A percentile compares a stretch with the other conserved stretches of the same genome.
Conservation (phyloP, 371 early-diverging fungal species). For the Funneliformis caledonium region DNA sequence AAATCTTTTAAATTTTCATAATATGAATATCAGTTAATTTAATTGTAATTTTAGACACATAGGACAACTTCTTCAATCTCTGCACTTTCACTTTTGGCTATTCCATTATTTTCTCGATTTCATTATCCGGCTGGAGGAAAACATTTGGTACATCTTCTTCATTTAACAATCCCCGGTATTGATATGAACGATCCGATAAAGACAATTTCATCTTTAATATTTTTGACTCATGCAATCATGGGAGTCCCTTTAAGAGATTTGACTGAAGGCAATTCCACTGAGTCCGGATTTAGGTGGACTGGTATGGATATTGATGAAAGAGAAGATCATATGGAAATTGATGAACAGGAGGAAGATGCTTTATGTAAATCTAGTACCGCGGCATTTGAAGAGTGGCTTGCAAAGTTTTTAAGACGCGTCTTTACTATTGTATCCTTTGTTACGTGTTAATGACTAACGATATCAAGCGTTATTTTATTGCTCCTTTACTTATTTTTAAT, state of each 20-base stretch:
- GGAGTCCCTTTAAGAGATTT: constrained; percentile 70
- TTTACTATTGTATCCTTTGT: constrained; percentile 66
- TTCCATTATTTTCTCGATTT: constrained; percentile 71
- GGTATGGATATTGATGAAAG: constrained; percentile 57
- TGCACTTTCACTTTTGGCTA: constrained; percentile 66
- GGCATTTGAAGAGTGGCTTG: constrained; percentile 87
- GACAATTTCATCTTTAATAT: constrained; percentile 73
- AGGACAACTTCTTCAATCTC: constrained; percentile 82
- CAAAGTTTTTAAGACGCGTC: constrained; percentile 77
- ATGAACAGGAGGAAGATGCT: constrained; percentile 66
- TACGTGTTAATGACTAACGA: background rate
- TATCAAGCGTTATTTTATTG: background rate
- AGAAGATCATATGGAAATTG: constrained; percentile 51
- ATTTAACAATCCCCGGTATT: constrained; percentile 83
- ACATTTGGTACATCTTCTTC: constrained; percentile 76
- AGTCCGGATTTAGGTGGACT: constrained; percentile 50
- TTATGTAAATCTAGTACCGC: constrained; percentile 68
- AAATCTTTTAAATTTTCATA: background rate
- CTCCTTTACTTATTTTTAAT: constrained; percentile 9
- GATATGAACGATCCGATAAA: constrained; percentile 90
- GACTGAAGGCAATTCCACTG: constrained; percentile 46
- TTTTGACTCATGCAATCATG: constrained; percentile 70
- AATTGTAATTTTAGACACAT: constrained; percentile 64
- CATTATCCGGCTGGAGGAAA: constrained; percentile 87
- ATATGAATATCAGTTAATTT: background rate